Conservation (phyloP, 2,329 filamentous ascomycete species). For the Arachnopeziza araneosa region DNA sequence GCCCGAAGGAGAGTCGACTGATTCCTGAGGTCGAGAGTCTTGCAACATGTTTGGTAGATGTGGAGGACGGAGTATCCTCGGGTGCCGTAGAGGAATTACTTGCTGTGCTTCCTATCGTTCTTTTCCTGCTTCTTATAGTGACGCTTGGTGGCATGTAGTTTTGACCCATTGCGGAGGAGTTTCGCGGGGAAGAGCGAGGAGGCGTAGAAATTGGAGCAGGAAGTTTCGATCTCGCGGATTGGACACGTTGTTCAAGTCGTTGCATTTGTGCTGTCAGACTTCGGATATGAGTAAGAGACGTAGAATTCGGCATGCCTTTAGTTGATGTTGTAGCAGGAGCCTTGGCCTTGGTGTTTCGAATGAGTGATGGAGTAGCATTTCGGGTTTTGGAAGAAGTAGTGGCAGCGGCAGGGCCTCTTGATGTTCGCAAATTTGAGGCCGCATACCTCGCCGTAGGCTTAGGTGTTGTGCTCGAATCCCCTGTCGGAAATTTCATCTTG, state of each 20-base stretch:
- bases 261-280: conserved; percentile 96
- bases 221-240: conserved; percentile 84
- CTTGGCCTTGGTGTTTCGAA: conserved; percentile 37
- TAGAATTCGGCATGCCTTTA: conserved; percentile 45
- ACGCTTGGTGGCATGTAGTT: conserved; percentile 49
- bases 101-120: conserved; percentile 47
- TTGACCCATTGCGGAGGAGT: conserved; percentile 34
- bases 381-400: conserved; percentile 18
- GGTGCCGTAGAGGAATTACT: conserved; percentile 24
- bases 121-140: conserved; percentile 65
- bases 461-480: conserved; percentile 48
- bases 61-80: conserved; percentile 26
- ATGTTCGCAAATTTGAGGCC: conserved; percentile 20
- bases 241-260: conserved; percentile 86
- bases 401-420: conserved; percentile 19
- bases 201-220: conserved; percentile 76
- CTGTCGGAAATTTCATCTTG: conserved; percentile 50
- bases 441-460: conserved; percentile 37
- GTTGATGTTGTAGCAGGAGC: conserved; percentile 30
- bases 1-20: conserved; percentile 58
- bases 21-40: conserved; percentile 58
- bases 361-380: conserved; percentile 32
- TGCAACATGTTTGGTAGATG: conserved; percentile 45
- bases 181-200: conserved; percentile 71
- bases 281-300: conserved; percentile 86